Evolutionary conservation across 2,329 filamentous ascomycete genomes (phyloP), one percentile per base, ranked within the genome.

Genomic region (Coniosporium tulheliwenetii): DNA sequence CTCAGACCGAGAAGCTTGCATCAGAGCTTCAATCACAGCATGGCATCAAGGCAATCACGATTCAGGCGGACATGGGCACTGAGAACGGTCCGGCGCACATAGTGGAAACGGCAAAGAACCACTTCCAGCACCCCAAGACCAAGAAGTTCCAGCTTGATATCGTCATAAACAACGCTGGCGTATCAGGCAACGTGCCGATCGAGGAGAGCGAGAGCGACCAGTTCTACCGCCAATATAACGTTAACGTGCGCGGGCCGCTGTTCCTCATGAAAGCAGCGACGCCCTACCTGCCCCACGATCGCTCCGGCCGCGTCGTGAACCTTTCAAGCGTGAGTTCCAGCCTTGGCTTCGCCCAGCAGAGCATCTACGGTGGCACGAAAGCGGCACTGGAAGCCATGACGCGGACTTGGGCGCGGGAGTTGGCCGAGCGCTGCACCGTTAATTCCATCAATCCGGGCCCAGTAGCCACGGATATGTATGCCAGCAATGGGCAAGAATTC

Each of bases 141-240:
- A 59, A 61, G 44, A 64, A 66, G 41, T 74, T 85, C 55, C 75
- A 79, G 52, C 71, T 93, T 52, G 84, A 93, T 61, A 84, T 93
- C 45, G 66, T 93, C 40, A 66, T 93, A 66, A 93, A 93, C 71
- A 93, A 93, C 58, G 85, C 86, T 29, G 86, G 84, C 19, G 64
- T 74, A 2, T 61, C 67, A 9, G 59, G 73, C 33, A 89, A 91
- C 61, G 73, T 79, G 49, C 57, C 64, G 19, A 62, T 82, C 16
- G 70, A 74, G 39, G 72, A 81, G 26, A 73, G 85, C 46, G 72
- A 70, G 3, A 54, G 68, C 5, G 67, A 69, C 10, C 73, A 86
- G 52, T 93, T 87, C 62, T 69, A 77, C 36, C 65, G 70, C 49
- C 77, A 81, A 42, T 93, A 85, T 64, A 72, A 73, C 42, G 71